These are phyloP conservation scores for Ascochyta rabiei DNA, from an alignment of 2,329 filamentous ascomycete species.

Conservation along the genomic window DNA sequence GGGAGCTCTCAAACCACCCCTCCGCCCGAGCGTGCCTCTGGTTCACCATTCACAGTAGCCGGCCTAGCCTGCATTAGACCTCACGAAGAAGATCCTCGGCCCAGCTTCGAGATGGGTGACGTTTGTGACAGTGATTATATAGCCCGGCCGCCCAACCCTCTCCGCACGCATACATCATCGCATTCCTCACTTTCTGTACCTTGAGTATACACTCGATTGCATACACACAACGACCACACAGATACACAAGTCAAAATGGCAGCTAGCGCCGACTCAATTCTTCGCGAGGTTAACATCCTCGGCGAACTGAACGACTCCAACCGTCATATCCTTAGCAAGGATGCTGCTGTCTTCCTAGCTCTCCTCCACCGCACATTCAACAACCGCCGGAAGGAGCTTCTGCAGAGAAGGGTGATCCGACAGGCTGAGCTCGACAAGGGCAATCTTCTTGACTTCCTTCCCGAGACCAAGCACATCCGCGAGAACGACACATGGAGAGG, in stretches of 20 bases:
- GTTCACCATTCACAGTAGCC: constrained; percentile 38
- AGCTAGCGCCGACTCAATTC: constrained; percentile 70
- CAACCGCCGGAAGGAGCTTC: constrained; percentile 80
- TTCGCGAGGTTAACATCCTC: constrained; percentile 87
- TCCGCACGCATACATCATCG: constrained; percentile 38
- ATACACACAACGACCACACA: constrained; percentile 14
- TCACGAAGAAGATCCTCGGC: constrained; percentile 44
- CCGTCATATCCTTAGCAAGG: constrained; percentile 88
- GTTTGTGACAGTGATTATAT: constrained; percentile 39
- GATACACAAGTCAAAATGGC: constrained; percentile 37
- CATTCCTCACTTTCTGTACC: constrained; percentile 24
- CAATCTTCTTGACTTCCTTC: constrained; percentile 87
- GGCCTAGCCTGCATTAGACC: constrained; percentile 36
- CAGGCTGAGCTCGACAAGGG: constrained; percentile 95
- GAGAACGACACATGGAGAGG: constrained; percentile 94
- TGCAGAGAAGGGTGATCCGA: constrained; percentile 83
- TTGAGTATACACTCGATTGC: constrained; percentile 10
- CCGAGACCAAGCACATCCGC: constrained; percentile 93
- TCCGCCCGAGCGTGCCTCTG: constrained; percentile 34
- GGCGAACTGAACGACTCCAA: constrained; percentile 78
- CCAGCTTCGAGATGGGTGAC: constrained; percentile 42
- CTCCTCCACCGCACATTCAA: constrained; percentile 97
- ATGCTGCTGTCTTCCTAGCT: constrained; percentile 89
- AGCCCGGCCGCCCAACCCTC: constrained; percentile 27
- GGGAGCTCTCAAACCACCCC: constrained; percentile 29